Base-by-base conservation (phyloP, 257 asterid genomes). In the Paulownia fortunei region DNA sequence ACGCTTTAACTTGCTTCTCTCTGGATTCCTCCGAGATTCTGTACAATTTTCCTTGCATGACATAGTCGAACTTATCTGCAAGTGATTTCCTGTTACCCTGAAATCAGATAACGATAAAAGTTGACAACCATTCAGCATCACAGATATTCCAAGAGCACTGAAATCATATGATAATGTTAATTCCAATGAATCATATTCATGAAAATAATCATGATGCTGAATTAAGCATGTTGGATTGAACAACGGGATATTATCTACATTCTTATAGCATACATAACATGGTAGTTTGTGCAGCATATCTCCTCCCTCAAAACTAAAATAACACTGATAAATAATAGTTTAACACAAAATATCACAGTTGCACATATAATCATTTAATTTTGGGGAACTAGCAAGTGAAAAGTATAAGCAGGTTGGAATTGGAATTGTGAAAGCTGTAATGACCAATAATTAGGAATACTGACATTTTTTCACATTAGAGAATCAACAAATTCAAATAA, bases 21-120 rank as follows among this genome's bases (percentile, higher is more conserved):
- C 80, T 78, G 30, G 88, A 79, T 70, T 91, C 93, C 86, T 94
- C 99, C 0, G 95, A 84, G 79, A 94, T 88, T 79, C 89, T 90
- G 88, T 94, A 92, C 60, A 94, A 69, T 79, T 92, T 94, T 60
- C 98, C 99, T 69, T 90, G 98, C 98, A 94, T 94, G 65, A 94
- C 97, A 67, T 94, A 94, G 77, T 94, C 99, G 32, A 86, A 94
- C 82, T 90, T 83, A 78, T 94, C 98, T 34, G 98, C 98, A 54
- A 92, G 92, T 34, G 97, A 88, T 77, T 90, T 94, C 89, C 81
- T 86, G 78, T 80, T 82, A 18, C 94, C 96, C 97, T 92, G 91
- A 60, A 77, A 82, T 79, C 65, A 76, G 36, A 64, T 65, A 44
- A 37, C 18, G 10, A 72, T n/a, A 60, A 58, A 68, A 5, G 26